phyloP scores from a whole-genome alignment of 176 grass and related monocot genomes.

The Olyra latifolia region DNA sequence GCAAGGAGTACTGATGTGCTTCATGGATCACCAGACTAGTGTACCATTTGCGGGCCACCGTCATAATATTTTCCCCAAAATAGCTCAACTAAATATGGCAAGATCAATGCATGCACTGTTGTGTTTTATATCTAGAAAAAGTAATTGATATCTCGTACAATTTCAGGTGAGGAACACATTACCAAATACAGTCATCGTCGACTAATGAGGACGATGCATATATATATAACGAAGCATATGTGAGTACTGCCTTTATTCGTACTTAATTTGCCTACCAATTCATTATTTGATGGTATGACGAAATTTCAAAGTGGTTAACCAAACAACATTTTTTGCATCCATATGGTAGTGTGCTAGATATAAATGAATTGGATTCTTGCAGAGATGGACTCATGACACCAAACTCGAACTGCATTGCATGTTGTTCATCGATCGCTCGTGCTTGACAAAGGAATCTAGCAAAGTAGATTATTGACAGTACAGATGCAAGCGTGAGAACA shows the following conservation, averaged over 20 bases:
- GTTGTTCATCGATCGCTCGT: not conserved
- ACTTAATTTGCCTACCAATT: not conserved
- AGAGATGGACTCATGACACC: not conserved
- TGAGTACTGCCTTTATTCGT: not conserved
- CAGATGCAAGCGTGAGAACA: not conserved
- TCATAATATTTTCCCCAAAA: not conserved
- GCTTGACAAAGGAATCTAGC: not conserved
- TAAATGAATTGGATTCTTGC: not conserved
- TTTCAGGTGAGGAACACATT: slow-evolving; percentile 15
- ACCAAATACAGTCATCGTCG: slow-evolving; percentile 1
- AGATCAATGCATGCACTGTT: not conserved
- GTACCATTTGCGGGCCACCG: not conserved
- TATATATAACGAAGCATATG: not conserved
- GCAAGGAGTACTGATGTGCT: not conserved
- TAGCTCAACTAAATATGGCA: slow-evolving; percentile 28
- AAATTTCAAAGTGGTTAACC: slow-evolving; percentile 38
- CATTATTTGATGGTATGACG: not conserved
- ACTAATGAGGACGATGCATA: not conserved
- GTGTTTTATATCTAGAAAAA: not conserved
- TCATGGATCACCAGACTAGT: not conserved
- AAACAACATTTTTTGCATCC: not conserved
- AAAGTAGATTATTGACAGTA: not conserved
- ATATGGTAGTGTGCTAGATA: not conserved
- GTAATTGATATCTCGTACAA: not conserved
- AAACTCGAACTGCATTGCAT: not conserved